Evolutionary conservation across 2,329 filamentous ascomycete species (phyloP).

Genomic region (Rhynchosporium graminicola): DNA sequence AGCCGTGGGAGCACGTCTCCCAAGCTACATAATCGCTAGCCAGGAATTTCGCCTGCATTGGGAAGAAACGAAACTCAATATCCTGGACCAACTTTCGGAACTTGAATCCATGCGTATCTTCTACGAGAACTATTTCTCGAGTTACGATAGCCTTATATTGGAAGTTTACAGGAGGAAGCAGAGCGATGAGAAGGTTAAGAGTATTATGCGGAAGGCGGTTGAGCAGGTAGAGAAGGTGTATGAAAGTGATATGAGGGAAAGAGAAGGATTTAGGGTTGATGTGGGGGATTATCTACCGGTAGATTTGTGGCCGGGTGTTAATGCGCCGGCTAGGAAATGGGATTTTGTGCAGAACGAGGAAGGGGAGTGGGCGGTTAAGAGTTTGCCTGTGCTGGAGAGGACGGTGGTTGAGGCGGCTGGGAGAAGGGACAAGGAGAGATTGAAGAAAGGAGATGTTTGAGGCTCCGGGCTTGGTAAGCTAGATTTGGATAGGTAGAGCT

Average conservation of each 20-base stretch:
- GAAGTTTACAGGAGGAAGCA: constrained; percentile 76
- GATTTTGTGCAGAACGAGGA: constrained; percentile 30
- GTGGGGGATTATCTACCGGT: constrained; percentile 85
- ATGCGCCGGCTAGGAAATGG: constrained; percentile 44
- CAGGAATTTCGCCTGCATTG: constrained; percentile 66
- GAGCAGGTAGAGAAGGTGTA: constrained; percentile 75
- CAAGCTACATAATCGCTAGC: constrained; percentile 64
- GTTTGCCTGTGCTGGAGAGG: constrained; percentile 32
- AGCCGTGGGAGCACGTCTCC: constrained; percentile 65
- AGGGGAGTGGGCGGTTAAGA: constrained; percentile 20
- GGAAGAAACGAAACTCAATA: constrained; percentile 71
- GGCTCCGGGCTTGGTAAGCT: not conserved
- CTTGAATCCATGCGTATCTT: constrained; percentile 77
- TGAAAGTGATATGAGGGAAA: constrained; percentile 68
- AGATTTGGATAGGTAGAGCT: no score
- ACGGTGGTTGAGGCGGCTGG: constrained; percentile 34
- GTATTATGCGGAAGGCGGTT: constrained; percentile 75
- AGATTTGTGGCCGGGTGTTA: constrained; percentile 82
- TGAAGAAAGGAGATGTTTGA: constrained; percentile 5
- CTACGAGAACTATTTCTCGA: constrained; percentile 82
- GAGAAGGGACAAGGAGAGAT: constrained; percentile 34
- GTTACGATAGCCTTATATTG: constrained; percentile 81
- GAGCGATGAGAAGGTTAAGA: constrained; percentile 72
- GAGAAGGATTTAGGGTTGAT: constrained; percentile 77
- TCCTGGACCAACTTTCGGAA: constrained; percentile 70